phyloP scores from a whole-genome alignment of 2,329 filamentous ascomycete genomes.

The Elsinoe batatas region DNA sequence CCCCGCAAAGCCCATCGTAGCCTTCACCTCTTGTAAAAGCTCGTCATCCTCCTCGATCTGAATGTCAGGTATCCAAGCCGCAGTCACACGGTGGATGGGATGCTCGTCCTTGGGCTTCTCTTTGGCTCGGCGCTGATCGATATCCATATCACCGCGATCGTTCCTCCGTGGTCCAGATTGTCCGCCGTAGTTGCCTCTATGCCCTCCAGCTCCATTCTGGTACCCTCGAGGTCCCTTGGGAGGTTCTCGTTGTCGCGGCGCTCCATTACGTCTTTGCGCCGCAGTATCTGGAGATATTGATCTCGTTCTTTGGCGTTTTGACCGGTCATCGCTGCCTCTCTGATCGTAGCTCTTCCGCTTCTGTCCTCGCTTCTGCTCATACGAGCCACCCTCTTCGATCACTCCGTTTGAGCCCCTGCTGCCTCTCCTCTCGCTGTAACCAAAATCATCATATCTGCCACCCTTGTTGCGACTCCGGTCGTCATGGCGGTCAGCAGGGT shows the following conservation, averaged over 20 bases:
- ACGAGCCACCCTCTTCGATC: background rate
- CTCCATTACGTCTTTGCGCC: background rate
- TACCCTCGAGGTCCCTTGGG: slow-evolving; percentile 9
- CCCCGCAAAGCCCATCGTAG: slow-evolving; percentile 79
- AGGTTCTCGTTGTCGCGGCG: background rate
- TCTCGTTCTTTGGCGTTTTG: background rate
- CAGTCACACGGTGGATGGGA: background rate
- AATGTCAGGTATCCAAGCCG: slow-evolving; percentile 13
- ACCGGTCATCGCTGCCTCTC: slow-evolving; percentile 1
- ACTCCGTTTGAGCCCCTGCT: background rate
- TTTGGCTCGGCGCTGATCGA: background rate
- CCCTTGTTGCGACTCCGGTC: background rate
- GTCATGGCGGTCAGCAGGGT: background rate
- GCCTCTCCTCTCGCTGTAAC: background rate
- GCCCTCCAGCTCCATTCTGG: background rate
- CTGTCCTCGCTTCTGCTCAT: slow-evolving; percentile 12
- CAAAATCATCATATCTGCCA: background rate
- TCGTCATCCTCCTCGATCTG: slow-evolving; percentile 21
- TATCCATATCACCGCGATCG: background rate
- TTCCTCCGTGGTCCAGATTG: background rate
- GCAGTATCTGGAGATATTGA: slow-evolving; percentile 4
- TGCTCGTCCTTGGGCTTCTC: background rate
- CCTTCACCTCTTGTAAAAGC: slow-evolving; percentile 55
- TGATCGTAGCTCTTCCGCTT: slow-evolving; percentile 12
- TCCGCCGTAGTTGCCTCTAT: slow-evolving; percentile 1